Evolutionary conservation across 192 early-diverging fungal species (phyloP), one percentile per base, ranked within the genome.

Genomic region (Spizellomyces sp.): DNA sequence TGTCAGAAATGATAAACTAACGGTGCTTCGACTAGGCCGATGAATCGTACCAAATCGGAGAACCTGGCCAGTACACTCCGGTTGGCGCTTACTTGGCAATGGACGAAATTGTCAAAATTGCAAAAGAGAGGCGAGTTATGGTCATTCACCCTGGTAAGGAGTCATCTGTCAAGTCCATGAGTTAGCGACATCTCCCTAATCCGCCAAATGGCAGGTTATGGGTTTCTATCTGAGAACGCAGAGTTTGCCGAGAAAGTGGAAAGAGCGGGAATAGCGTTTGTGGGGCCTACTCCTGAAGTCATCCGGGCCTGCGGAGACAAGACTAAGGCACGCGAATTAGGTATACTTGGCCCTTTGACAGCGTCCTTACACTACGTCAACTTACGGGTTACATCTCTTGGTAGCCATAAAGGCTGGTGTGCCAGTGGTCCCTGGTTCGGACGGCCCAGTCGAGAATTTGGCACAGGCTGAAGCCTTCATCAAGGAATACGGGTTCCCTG

Each of bases 11-110:
- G 27, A 36, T 36, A 36, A 36, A 36, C 27, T 3, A 36, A 36
- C 27, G 27, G 3, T 36, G 27, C 27, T 36, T 36, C 27, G 27
- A 36, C 19, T 76, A 90, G 83, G 95, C 96, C 9, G 94, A 97
- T 79, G 94, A 98, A 80, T 90, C 94, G 5, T 98, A 92, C 87
- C 95, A 96, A 85, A 95, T 98, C 78, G 96, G 90, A 10, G 79
- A 87, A 71, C 86, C 84, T 58, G 92, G 90, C 67, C 76, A 90
- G 67, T 90, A 82, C 71, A 92, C 93, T 41, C 95, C 95, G 5
- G 94, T 97, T n/a, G 95, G 91, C 42, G 94, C 96, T 5, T 98
- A 98, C 76, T 86, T 98, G 48, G 91, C 93, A 10, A 94, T 95
- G 75, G 92, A 95, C 76, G 92, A 94, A 70, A 96, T 98, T 64